Base-by-base conservation (phyloP, 106 monocot species). In the Xerophyta viscosa region DNA sequence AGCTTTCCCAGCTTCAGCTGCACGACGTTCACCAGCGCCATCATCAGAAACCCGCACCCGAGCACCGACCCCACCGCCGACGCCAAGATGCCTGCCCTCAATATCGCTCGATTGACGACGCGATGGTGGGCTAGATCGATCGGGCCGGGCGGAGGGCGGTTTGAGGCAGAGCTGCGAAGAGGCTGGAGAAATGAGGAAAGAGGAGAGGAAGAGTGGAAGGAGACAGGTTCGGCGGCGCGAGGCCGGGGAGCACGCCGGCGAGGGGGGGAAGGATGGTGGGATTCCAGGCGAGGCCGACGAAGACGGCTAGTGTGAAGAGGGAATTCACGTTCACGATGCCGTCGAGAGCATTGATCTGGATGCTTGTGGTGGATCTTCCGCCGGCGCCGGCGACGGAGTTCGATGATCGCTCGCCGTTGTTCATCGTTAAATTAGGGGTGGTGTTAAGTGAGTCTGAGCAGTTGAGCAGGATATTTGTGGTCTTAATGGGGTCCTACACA, bases 271-370 rank as follows among this genome's bases (percentile, higher is more conserved):
- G 61, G 49, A 67, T 61, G 0, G 66, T 61, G 36, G 49, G 37
- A 17, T 61, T 63, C 20, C 66, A 48, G 24, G 67, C 66, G 42
- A 74, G 67, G 0, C 74, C 74, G 4, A 74, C 67, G 74, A 74
- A 74, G 62, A 74, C 74, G 66, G 74, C 74, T 54, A 74, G 46
- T 9, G 67, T 74, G 74, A 74, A 67, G 62, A 74, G 67, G 18
- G 74, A 74, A 67, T 74, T 74, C 39, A 67, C 74, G 27, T 67
- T 66, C 20, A 74, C 67, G 12, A 74, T 55, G 18, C 74, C 74
- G 57, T 74, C 74, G 10, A 74, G 62, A 3, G 74, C 66, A 0
- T 66, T 74, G 24, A 74, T 66, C 56, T 74, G 74, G 62, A 74
- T 62, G 74, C 67, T 74, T 15, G 74, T 74, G 24, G 65, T 69